Percentiles rank a stretch among this genome's conserved stretches.
Conservation (phyloP, 108 stramenopile species). For the Cyclotella atomus region DNA sequence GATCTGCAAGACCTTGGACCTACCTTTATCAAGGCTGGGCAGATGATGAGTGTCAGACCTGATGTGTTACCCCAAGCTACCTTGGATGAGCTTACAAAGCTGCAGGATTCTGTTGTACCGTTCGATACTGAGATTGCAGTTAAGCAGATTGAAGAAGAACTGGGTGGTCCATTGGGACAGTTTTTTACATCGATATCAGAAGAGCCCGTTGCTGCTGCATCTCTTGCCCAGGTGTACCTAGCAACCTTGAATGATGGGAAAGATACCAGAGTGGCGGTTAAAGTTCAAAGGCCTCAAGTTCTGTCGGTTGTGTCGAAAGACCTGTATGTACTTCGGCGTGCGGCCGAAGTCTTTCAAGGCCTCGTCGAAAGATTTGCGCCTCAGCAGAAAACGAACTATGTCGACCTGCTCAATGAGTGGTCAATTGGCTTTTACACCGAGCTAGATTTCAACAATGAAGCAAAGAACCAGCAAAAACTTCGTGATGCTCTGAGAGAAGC, state of each 20-base stretch:
- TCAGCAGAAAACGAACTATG: slow-evolving; percentile 88
- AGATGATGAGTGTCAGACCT: slow-evolving; percentile 91
- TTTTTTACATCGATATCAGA: slow-evolving; percentile 89
- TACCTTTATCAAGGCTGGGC: slow-evolving; percentile 79
- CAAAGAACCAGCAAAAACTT: slow-evolving; percentile 73
- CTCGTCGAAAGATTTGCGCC: slow-evolving; percentile 88
- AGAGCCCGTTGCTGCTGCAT: slow-evolving; percentile 90
- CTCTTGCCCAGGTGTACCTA: slow-evolving; percentile 88
- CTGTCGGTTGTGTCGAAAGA: slow-evolving; percentile 86
- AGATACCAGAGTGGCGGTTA: slow-evolving; percentile 85
- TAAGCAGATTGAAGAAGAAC: slow-evolving; percentile 79
- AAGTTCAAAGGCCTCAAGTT: slow-evolving; percentile 88
- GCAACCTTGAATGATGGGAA: slow-evolving; percentile 81
- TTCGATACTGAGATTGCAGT: slow-evolving; percentile 88
- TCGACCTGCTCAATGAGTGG: slow-evolving; percentile 89
- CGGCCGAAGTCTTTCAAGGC: slow-evolving; percentile 90
- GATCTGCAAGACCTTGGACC: slow-evolving; percentile 95
- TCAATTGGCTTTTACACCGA: slow-evolving; percentile 83
- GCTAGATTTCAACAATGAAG: slow-evolving; percentile 82
- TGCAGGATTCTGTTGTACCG: slow-evolving; percentile 91
- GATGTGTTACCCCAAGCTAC: slow-evolving; percentile 92
- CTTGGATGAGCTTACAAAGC: slow-evolving; percentile 84
- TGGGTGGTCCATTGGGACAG: slow-evolving; percentile 82
- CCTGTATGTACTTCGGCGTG: slow-evolving; percentile 86
- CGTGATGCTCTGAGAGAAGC: slow-evolving; percentile 63